These are phyloP conservation scores for Microdochium paspali DNA, from an alignment of 2,329 filamentous ascomycete genomes.

Conservation along the genomic window DNA sequence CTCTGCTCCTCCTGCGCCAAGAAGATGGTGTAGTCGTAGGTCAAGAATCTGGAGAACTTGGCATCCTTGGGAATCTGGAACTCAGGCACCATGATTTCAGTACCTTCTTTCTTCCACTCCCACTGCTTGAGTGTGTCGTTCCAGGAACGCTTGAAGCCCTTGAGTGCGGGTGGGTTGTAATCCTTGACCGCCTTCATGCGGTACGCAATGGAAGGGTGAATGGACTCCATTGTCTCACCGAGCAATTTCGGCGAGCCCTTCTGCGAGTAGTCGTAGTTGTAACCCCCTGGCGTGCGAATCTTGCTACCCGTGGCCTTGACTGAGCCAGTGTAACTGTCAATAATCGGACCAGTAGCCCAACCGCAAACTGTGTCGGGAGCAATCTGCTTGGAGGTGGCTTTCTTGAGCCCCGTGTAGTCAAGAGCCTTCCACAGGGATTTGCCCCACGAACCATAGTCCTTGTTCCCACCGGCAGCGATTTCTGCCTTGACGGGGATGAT, in stretches of 20 bases:
- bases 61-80: neutral
- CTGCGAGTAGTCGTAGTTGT: neutral
- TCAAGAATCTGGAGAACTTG: neutral
- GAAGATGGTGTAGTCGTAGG: neutral
- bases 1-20: neutral
- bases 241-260: neutral
- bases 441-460: neutral
- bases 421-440: neutral
- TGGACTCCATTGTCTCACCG: neutral
- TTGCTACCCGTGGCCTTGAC: neutral
- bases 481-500: neutral
- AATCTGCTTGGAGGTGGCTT: neutral
- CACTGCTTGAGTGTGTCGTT: neutral
- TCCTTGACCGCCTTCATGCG: neutral
- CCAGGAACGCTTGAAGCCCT: neutral
- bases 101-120: neutral
- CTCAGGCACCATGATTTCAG: neutral
- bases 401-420: neutral
- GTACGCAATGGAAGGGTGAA: neutral
- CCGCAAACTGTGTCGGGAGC: neutral
- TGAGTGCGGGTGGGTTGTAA: neutral
- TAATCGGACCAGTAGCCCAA: neutral
- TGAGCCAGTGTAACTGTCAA: neutral
- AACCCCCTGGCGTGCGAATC: neutral
- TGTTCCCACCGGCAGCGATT: neutral